These are phyloP conservation scores for Discostella stelligera DNA, from an alignment of 352 stramenopile species.

Conservation along the genomic window DNA sequence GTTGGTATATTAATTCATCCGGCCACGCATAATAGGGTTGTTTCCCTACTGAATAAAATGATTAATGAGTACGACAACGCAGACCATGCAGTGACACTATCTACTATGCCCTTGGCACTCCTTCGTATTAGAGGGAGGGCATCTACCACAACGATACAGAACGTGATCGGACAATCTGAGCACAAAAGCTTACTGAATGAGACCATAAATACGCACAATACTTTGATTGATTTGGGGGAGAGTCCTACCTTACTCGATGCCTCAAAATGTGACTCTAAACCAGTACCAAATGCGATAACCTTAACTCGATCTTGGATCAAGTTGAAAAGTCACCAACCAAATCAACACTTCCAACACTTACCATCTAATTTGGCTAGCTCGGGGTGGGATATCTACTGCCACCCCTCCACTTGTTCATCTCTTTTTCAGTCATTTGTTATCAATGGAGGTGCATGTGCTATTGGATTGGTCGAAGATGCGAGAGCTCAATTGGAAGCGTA, in stretches of 20 bases:
- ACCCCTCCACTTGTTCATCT: constrained; percentile 21
- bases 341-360: constrained; percentile 28
- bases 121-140: constrained; percentile 37
- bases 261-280: not conserved
- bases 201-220: constrained; percentile 16
- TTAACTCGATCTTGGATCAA: constrained; percentile 21
- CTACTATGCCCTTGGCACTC: constrained; percentile 33
- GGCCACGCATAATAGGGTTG: constrained; percentile 25
- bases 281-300: not conserved
- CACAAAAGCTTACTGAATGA: constrained; percentile 11
- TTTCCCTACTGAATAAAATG: constrained; percentile 18
- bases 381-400: constrained; percentile 69
- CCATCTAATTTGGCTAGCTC: constrained; percentile 46
- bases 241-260: not conserved
- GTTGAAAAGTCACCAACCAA: constrained; percentile 44
- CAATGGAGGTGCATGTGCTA: constrained; percentile 49
- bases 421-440: constrained; percentile 50
- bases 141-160: constrained; percentile 14
- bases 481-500: constrained; percentile 59
- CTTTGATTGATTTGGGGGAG: constrained; percentile 20
- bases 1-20: constrained; percentile 45
- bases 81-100: constrained; percentile 21
- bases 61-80: constrained; percentile 3
- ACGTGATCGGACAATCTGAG: constrained; percentile 18
- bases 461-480: constrained; percentile 68